Base-by-base conservation (phyloP, 306 rosid species). In the Fragaria ananassa region DNA sequence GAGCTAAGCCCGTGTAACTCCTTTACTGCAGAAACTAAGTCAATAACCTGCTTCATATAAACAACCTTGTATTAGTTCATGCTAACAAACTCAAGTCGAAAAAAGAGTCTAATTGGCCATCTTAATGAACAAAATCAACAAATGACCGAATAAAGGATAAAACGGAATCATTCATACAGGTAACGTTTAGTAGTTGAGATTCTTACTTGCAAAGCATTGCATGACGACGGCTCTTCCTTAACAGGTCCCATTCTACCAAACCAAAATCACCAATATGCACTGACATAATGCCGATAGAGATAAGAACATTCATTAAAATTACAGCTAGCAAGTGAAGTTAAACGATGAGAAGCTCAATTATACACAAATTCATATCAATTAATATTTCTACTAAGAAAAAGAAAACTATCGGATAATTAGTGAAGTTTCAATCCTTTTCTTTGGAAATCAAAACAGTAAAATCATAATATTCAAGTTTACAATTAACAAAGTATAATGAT, bases 1-100 rank as follows among this genome's bases (percentile, higher is more conserved):
- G 87, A 86, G 61, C 85, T 84, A 60, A 90, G 74, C 81, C 86
- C 88, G 34, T 92, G 92, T 66, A 94, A 85, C 74, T 88, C 93
- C 85, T 86, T 89, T 72, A 94, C 96, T 8, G 91, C 85, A 11
- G 86, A 83, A 67, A 75, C 82, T 79, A 94, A 42, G 82, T 81
- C 89, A 83, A 86, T 72, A 51, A 71, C 93, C 98, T 94, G 95
- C 12, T 81, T 82, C 76, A 68, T 61, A 71, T 62, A 83, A 78
- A 81, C 61, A 78, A 86, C 81, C 72, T 66, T 15, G 29, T 68
- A 62, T 19, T 41, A 39, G 78, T 72, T 78, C 82, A 76, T 49
- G 57, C 58, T 44, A 68, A 67, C 14, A 50, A 58, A 77, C 46
- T 5, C 39, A 75, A 31, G 46, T 17, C 4, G 12, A 17, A 75